Conservation (phyloP, 106 monocot species). For the Vanilla planifolia region DNA sequence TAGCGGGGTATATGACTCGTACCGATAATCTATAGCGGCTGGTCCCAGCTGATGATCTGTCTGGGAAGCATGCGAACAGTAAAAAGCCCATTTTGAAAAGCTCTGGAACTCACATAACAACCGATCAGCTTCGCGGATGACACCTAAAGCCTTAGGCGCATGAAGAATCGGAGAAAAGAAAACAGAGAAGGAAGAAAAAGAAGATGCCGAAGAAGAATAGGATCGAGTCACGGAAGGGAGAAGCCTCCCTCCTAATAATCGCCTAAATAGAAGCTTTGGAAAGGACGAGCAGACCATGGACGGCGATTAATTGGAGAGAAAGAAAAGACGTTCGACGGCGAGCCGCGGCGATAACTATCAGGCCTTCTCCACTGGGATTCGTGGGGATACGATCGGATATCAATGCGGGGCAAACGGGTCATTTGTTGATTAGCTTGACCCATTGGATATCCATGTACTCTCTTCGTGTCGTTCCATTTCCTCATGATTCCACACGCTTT, state of each 20-base stretch:
- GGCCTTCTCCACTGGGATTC: no score
- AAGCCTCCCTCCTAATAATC: neutral
- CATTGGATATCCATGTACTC: no score
- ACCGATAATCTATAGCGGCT: neutral
- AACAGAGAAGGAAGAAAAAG: neutral
- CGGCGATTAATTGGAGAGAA: no score
- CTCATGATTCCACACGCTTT: no score
- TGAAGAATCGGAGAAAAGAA: neutral
- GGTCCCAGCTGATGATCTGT: neutral
- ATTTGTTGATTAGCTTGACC: no score
- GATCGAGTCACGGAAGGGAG: neutral
- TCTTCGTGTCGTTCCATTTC: no score
- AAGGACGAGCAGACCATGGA: neutral
- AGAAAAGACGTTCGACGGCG: no score
- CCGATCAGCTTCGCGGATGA: neutral
- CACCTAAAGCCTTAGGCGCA: neutral
- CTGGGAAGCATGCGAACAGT: constrained; percentile 5
- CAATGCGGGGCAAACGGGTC: no score
- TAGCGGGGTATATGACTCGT: neutral
- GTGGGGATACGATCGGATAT: no score
- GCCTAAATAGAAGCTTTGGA: neutral
- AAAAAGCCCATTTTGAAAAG: neutral
- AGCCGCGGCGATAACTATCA: no score
- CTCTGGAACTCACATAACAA: neutral
- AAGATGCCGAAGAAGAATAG: neutral